Percentiles rank a stretch among this genome's conserved stretches.
Conservation (phyloP, 176 grass and related monocot genomes). For the Bothriochloa decipiens region DNA sequence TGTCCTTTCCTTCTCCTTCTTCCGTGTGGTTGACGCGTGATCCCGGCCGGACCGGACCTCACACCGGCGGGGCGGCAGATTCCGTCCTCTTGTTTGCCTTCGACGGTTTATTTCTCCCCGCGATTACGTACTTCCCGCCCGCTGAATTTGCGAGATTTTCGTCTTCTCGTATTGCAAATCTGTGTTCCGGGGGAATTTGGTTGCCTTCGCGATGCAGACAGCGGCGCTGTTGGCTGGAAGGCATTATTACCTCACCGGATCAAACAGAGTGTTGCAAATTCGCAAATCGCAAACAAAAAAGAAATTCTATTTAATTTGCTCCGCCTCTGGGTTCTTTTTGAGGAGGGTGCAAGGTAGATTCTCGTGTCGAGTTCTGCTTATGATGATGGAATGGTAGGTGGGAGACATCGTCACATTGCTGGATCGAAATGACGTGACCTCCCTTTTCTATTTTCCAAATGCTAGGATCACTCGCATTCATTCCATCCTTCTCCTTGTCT, state of each 20-base stretch:
- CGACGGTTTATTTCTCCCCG: neutral
- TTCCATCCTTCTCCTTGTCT: conserved; percentile 18
- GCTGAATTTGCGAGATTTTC: neutral
- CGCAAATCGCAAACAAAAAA: neutral
- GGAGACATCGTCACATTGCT: conserved; percentile 48
- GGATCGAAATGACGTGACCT: conserved; percentile 57
- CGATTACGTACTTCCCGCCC: neutral
- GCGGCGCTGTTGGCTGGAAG: too few species aligned
- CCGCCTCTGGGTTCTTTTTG: conserved; percentile 18
- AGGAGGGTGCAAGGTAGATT: conserved; percentile 9
- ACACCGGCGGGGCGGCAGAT: conserved; percentile 3
- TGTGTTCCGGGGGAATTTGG: neutral
- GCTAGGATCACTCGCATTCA: conserved; percentile 24
- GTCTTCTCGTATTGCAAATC: neutral
- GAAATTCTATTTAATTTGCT: conserved; percentile 15
- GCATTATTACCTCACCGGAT: too few species aligned
- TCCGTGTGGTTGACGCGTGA: conserved; percentile 31
- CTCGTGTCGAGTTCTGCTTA: neutral
- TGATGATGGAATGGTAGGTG: conserved; percentile 48
- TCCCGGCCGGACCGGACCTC: neutral
- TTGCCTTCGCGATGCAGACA: conserved; percentile 23
- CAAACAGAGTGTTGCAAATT: too few species aligned
- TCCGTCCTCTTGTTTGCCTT: neutral
- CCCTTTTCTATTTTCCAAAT: too few species aligned
- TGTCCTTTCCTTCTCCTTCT: neutral